These are phyloP conservation scores for Nicotiana benthamiana DNA, from an alignment of 257 asterid species.

Conservation along the genomic window DNA sequence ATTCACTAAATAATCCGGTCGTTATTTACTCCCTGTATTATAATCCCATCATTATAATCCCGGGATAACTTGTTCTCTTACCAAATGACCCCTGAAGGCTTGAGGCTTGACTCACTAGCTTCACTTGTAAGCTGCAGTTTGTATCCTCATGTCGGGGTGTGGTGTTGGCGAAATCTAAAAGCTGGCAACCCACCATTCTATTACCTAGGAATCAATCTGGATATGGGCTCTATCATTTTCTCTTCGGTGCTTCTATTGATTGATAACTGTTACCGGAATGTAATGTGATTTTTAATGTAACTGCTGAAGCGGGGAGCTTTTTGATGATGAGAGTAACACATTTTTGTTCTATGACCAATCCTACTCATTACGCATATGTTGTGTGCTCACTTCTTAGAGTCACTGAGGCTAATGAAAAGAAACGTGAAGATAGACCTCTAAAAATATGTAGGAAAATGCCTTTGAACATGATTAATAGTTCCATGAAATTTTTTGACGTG, in stretches of 20 bases:
- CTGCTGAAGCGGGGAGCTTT: not conserved
- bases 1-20: no score
- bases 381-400: not conserved
- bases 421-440: not conserved
- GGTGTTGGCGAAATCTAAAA: not conserved
- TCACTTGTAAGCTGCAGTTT: not conserved
- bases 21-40: no score
- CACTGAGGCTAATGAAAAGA: not conserved
- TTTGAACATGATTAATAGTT: not conserved
- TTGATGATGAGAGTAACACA: not conserved
- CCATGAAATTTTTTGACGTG: not conserved
- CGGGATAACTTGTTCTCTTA: no score
- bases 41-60: no score
- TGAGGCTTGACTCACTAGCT: not conserved
- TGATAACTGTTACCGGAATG: not conserved
- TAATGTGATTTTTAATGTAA: not conserved
- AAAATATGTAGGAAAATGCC: not conserved
- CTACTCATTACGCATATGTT: not conserved
- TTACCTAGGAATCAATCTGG: not conserved
- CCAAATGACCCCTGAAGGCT: not conserved
- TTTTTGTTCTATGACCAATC: not conserved
- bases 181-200: not conserved
- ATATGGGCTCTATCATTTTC: not conserved
- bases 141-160: not conserved
- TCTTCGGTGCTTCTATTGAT: not conserved